Evolutionary conservation across 2,329 filamentous ascomycete species (phyloP), one percentile per base, ranked within the genome.

Genomic region (Dactylellina drechsleri): DNA sequence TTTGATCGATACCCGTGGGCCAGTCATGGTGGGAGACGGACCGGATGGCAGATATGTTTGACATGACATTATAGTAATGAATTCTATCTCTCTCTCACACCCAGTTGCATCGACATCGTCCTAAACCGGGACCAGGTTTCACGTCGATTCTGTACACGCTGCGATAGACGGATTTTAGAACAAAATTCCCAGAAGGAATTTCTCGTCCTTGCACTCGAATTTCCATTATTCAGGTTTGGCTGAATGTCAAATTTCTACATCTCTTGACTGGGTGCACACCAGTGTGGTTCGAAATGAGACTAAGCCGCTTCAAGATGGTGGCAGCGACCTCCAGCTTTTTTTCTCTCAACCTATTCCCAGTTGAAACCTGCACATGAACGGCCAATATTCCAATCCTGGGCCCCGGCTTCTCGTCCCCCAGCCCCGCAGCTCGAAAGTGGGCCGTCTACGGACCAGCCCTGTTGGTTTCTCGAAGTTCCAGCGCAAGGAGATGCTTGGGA

Each of bases 391-490:
- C 31, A 36, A 75, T 68, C 71, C 71, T 75, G 71, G 71, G 71
- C 71, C 31, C 71, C 71, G 71, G 71, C 71, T 75, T 74, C 64
- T 75, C 64, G 64, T 75, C 71, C 71, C 31, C 71, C 71, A 75
- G 71, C 71, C 71, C 71, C 71, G 71, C 71, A 75, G 71, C 71
- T 52, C 64, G 70, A 61, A 75, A 68, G 71, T 75, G 71, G 71
- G 71, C 71, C 68, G 56, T 73, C 68, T 56, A 73, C 56, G 49
- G 47, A 75, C 71, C 71, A 75, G 71, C 71, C 71, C 60, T 75
- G 64, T 68, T 75, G 71, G 64, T 75, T 75, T 75, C 71, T 75
- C 71, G 71, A 75, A 75, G 64, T 75, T 75, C 71, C 71, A 75
- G 71, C 47, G 71, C 64, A 67, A 75, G 71, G 70, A 67, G 64